These are phyloP conservation scores for Tricladium varicosporioides DNA, from an alignment of 2,329 filamentous ascomycete species.

Conservation along the genomic window DNA sequence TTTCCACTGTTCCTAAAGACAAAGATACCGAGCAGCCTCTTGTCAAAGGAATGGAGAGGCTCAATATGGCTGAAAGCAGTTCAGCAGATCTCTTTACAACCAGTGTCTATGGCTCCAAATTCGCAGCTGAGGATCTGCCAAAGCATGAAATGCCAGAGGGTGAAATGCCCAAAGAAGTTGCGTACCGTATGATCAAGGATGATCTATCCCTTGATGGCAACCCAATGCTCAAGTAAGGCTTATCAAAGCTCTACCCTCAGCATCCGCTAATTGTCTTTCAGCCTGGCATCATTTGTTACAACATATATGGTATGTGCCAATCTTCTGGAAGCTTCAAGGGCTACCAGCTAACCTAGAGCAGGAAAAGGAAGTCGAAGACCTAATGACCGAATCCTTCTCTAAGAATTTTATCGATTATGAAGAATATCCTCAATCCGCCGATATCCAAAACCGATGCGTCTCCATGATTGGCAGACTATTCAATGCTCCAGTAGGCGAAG, in stretches of 20 bases:
- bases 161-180: slow-evolving; percentile 88
- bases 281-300: slow-evolving; percentile 88
- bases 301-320: slow-evolving; percentile 77
- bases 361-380: slow-evolving; percentile 93
- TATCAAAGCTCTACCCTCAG: neutral
- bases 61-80: slow-evolving; percentile 38
- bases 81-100: slow-evolving; percentile 30
- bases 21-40: slow-evolving; percentile 23
- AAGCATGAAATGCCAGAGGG: slow-evolving; percentile 81
- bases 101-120: slow-evolving; percentile 79
- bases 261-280: slow-evolving; percentile 36
- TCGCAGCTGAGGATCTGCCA: slow-evolving; percentile 78
- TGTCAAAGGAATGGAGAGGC: slow-evolving; percentile 43
- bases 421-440: slow-evolving; percentile 76
- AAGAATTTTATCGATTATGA: slow-evolving; percentile 97
- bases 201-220: slow-evolving; percentile 89
- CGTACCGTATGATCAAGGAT: slow-evolving; percentile 97
- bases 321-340: neutral
- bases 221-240: slow-evolving; percentile 73
- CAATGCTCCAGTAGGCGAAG: slow-evolving; percentile 64
- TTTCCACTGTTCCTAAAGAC: slow-evolving; percentile 40
- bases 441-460: slow-evolving; percentile 89
- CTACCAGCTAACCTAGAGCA: slow-evolving; percentile 35
- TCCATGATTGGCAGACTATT: slow-evolving; percentile 89
- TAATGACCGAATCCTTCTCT: slow-evolving; percentile 88